A percentile compares a stretch with the other conserved stretches of the same genome.
phyloP scores from a whole-genome alignment of 345 rosid genomes.

The Draba incana region DNA sequence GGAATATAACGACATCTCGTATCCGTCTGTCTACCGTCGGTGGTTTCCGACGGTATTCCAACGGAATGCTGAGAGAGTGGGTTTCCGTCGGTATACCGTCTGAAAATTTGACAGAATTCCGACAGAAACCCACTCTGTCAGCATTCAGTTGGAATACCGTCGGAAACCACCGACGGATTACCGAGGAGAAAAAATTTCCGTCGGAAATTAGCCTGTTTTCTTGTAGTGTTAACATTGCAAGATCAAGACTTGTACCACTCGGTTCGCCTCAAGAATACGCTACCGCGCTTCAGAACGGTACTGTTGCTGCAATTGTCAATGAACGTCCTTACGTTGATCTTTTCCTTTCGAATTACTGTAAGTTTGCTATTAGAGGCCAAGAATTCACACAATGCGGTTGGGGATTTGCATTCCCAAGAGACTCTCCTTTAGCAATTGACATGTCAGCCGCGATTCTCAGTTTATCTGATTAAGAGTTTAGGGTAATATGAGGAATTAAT shows the following conservation, averaged over 20 bases:
- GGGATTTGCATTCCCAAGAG: constrained; percentile 96
- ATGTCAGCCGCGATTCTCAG: constrained; percentile 85
- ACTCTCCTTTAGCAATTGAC: constrained; percentile 83
- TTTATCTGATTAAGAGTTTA: constrained; percentile 53
- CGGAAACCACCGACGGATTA: too few relatives aligned
- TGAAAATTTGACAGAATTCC: too few relatives aligned
- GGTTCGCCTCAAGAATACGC: constrained; percentile 84
- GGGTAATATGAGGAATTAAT: background rate
- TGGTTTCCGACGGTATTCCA: too few relatives aligned
- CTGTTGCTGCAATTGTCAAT: constrained; percentile 82
- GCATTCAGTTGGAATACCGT: too few relatives aligned
- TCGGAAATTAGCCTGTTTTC: too few relatives aligned
- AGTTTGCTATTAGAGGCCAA: constrained; percentile 74
- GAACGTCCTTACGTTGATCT: constrained; percentile 75
- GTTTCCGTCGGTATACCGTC: too few relatives aligned
- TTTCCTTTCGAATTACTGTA: constrained; percentile 70
- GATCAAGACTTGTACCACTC: constrained; percentile 75
- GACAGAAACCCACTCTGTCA: too few relatives aligned
- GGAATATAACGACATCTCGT: too few relatives aligned
- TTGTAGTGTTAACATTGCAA: constrained; percentile 50
- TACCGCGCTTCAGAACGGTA: constrained; percentile 60
- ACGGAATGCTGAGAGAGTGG: too few relatives aligned
- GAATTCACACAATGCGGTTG: constrained; percentile 80
- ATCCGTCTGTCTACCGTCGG: too few relatives aligned
- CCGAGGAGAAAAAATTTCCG: too few relatives aligned